Evolutionary conservation across 139 green algal species (phyloP), one percentile per base, ranked within the genome.

Genomic region (Picochlorum sp.): DNA sequence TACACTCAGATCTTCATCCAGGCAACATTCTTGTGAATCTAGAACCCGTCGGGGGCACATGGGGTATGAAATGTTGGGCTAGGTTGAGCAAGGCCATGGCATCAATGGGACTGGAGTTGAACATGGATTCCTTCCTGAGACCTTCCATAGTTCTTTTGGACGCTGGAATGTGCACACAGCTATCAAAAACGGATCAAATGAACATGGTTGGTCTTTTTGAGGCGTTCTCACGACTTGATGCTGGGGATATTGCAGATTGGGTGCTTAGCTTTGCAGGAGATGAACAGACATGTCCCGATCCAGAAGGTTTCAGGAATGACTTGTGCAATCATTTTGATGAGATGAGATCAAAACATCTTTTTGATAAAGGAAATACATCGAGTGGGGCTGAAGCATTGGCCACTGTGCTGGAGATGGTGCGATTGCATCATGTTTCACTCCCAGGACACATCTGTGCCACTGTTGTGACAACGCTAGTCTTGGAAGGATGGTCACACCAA

Each of bases 21-120:
- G 85, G 88, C 52, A 96, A 96, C 78, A 96, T 96, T 65, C 73
- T 96, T 20, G 88, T 95, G 21, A 72, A 75, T 3, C 72, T 90
- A 50, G 77, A 85, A 18, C 65, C 79, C 2, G 72, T 79, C 3
- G 66, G 52, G 15, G 65, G 71, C 18, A 7, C 8, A 11, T 26
- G 30, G 44, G 52, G 57, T 52, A 45, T 10, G 7, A 8, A 11
- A 20, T 21, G 7, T 63, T 34, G 5, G 34, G 50, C 44, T 41
- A 45, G 18, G 38, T 20, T 37, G 41, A 30, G 24, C 49, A 49
- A 32, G 28, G 20, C 51, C 4, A 13, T 45, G 11, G 24, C 34
- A 13, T 9, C 23, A 8, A 28, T 45, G 7, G 56, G 56, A 3
- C 13, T 62, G 5, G 28, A 45, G 24, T 65, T 69, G 21, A 13